Evolutionary conservation across 805 yeast genomes (phyloP), one percentile per base, ranked within the genome.

Genomic region (Saccharomyces kudriavzevii): DNA sequence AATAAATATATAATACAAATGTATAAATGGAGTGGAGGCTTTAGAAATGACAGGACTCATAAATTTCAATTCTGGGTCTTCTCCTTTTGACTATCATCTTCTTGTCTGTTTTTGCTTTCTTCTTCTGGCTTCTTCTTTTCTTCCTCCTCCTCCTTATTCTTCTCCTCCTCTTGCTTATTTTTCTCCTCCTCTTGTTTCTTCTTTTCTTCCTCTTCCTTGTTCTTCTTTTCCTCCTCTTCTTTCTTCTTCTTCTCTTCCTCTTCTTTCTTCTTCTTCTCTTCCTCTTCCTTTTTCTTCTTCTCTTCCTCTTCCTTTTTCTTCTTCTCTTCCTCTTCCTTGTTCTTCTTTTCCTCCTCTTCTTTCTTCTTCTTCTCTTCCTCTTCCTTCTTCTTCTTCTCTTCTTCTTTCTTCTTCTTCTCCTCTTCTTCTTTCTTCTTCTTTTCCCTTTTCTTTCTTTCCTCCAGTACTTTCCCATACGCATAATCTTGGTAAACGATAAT

Each of bases 311-410:
- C 61, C 49, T 64, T 55, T 52, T 57, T 56, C 52, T 56, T 51
- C 50, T 59, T 54, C 11, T 25, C 11, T 11, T 47, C 11, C 5
- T 27, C 14, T 14, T 22, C 8, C 14, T 47, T 13, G 3, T 56
- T 64, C 57, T 59, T 65, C 56, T 53, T 63, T 56, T 62, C 65
- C 50, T 58, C 62, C 45, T 50, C 52, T 54, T 48, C 59, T 55
- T 55, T 58, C 59, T 52, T 60, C 62, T 58, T 43, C 66, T 56
- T 50, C 67, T 59, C 57, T 70, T 53, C 27, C 27, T 25, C 31
- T 52, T 25, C 22, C 24, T 49, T 51, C 40, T 47, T n/a, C 13
- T 28, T 31, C 13, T 17, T 14, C 27, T 31, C 9, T 9, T 25
- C 26, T 45, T 52, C 11, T 40, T 26, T 28, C 24, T 53, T 49